Conservation (phyloP, 1,284 basidiomycete species). For the Wolfiporia cocos region DNA sequence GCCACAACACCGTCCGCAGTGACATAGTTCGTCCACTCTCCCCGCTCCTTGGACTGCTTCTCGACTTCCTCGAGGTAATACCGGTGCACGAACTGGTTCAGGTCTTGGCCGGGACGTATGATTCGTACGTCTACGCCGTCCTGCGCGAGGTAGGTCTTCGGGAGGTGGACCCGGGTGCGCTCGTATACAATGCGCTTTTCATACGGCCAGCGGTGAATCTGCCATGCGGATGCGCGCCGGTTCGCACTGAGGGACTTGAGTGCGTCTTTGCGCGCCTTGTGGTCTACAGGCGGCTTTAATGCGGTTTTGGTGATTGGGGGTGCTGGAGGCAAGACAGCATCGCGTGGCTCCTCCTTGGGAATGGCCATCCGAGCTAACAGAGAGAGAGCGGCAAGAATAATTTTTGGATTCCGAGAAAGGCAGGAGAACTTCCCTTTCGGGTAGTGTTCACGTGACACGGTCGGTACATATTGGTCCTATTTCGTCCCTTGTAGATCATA, state of each 20-base stretch:
- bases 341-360: constrained; percentile 17
- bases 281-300: constrained; percentile 5
- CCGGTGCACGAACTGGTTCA: constrained; percentile 34
- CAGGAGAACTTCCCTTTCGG: no score
- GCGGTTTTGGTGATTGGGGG: background rate
- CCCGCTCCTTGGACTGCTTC: constrained; percentile 4
- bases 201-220: constrained; percentile 29
- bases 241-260: constrained; percentile 20
- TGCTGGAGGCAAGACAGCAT: constrained; percentile 10
- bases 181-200: constrained; percentile 22
- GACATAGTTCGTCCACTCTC: constrained; percentile 31
- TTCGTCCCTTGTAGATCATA: no score
- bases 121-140: constrained; percentile 30
- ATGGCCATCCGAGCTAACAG: no score
- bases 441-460: no score
- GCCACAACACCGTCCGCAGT: constrained; percentile 28
- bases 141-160: constrained; percentile 31
- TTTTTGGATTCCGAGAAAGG: no score
- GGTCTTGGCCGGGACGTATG: constrained; percentile 27
- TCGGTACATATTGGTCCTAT: no score
- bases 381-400: no score
- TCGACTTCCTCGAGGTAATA: constrained; percentile 28
- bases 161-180: constrained; percentile 30
- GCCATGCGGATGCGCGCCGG: constrained; percentile 29
- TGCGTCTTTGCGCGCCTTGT: constrained; percentile 16